These are phyloP conservation scores for Tolypocladium tundrense DNA, from an alignment of 2,329 filamentous ascomycete species.

Conservation along the genomic window DNA sequence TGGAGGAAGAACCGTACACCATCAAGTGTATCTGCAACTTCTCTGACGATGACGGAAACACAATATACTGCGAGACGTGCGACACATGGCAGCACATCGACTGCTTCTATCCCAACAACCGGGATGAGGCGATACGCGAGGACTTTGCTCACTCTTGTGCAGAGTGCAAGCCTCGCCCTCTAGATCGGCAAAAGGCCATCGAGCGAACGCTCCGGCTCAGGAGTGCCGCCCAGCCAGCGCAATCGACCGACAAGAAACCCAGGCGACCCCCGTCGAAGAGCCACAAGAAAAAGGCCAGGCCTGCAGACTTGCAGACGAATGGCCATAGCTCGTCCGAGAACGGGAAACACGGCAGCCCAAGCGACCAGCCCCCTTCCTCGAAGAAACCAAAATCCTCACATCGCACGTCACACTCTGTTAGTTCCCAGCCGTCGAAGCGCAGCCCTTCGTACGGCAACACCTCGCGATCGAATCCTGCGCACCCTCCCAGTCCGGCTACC, in stretches of 20 bases:
- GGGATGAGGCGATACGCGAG: constrained; percentile 59
- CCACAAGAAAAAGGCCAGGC: constrained; percentile 82
- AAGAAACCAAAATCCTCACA: constrained; percentile 81
- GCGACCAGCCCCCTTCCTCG: constrained; percentile 42
- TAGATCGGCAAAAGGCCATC: constrained; percentile 66
- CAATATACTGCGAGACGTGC: constrained; percentile 91
- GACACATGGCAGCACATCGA: constrained; percentile 98
- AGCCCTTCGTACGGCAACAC: constrained; percentile 60
- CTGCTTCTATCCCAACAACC: constrained; percentile 78
- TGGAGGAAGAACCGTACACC: constrained; percentile 74
- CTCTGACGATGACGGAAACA: constrained; percentile 91
- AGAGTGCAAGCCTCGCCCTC: constrained; percentile 69
- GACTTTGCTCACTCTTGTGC: constrained; percentile 76
- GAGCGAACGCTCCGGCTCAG: constrained; percentile 57
- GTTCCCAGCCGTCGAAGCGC: constrained; percentile 55
- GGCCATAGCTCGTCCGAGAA: constrained; percentile 52
- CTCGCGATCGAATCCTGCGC: constrained; percentile 44
- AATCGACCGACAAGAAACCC: constrained; percentile 55
- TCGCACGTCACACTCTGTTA: constrained; percentile 65
- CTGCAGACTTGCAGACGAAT: constrained; percentile 55
- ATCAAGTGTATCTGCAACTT: constrained; percentile 98
- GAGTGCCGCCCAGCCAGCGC: constrained; percentile 27
- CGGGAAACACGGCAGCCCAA: constrained; percentile 34
- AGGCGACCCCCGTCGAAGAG: constrained; percentile 69
- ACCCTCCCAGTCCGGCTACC: constrained; percentile 66